Evolutionary conservation across 2,329 filamentous ascomycete genomes (phyloP).

Genomic region (Akanthomyces lecanii): DNA sequence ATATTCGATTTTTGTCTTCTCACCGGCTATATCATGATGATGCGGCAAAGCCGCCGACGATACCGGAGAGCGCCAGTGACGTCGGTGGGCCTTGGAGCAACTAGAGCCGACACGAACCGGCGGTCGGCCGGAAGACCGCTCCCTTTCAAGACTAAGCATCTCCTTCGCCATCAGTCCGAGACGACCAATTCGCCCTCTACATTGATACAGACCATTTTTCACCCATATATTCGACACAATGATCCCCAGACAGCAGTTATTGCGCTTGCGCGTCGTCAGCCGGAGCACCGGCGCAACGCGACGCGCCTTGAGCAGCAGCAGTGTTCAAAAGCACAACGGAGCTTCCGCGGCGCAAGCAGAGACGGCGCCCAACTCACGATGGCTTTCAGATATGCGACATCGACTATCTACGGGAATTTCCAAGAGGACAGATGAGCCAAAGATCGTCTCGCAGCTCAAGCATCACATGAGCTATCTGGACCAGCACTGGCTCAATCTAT

Average conservation of each 20-base stretch:
- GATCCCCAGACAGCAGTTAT: not conserved
- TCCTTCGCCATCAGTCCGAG: not conserved
- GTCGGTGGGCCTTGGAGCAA: constrained; percentile 1
- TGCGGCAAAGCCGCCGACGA: not conserved
- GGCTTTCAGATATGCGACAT: constrained; percentile 26
- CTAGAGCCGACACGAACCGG: constrained; percentile 12
- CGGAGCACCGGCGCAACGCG: not conserved
- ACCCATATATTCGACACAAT: not conserved
- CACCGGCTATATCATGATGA: not conserved
- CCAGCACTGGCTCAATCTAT: constrained; percentile 62
- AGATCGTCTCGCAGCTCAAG: constrained; percentile 14
- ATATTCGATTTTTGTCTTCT: not conserved
- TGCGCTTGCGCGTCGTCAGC: not conserved
- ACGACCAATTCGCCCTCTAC: not conserved
- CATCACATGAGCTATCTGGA: constrained; percentile 24
- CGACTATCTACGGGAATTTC: constrained; percentile 21
- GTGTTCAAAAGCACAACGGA: not conserved
- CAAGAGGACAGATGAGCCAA: not conserved
- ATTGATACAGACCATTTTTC: not conserved
- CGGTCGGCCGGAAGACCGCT: constrained; percentile 6
- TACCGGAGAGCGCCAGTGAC: constrained; percentile 11
- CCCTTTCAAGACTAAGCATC: not conserved
- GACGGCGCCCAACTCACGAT: constrained; percentile 23
- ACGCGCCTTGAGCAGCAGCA: constrained; percentile 9
- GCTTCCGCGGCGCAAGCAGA: not conserved